A percentile compares a stretch with the other conserved stretches of the same genome.
Evolutionary conservation across 768 basidiomycete genomes (phyloP).

Genomic region (button mushroom (Agaricus bisporus)): DNA sequence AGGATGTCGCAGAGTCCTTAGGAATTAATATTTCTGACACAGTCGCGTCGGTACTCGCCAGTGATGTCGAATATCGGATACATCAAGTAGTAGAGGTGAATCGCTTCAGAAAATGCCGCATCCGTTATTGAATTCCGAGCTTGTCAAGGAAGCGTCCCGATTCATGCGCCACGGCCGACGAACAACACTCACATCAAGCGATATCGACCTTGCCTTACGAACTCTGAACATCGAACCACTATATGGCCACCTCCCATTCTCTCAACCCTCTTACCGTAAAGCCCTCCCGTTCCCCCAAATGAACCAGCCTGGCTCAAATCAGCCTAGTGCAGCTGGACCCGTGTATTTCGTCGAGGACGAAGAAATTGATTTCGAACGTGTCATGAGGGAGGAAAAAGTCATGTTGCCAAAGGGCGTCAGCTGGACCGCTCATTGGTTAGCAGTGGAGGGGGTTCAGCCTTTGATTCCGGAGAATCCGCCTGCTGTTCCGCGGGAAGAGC

Average conservation of each 20-base stretch:
- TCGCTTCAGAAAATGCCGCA: not conserved
- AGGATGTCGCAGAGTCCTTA: slow-evolving; percentile 92
- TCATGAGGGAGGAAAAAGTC: slow-evolving; percentile 82
- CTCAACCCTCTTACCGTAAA: slow-evolving; percentile 56
- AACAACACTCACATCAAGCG: slow-evolving; percentile 82
- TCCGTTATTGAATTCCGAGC: slow-evolving; percentile 1
- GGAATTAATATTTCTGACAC: slow-evolving; percentile 74
- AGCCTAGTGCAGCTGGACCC: slow-evolving; percentile 43
- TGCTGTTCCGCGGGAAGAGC: slow-evolving; percentile 55
- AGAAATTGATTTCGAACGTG: slow-evolving; percentile 93
- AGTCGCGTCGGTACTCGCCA: slow-evolving; percentile 81
- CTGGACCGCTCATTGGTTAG: slow-evolving; percentile 97
- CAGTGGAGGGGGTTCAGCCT: slow-evolving; percentile 96
- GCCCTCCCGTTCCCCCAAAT: slow-evolving; percentile 46
- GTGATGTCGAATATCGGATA: slow-evolving; percentile 94
- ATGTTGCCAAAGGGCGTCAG: slow-evolving; percentile 71
- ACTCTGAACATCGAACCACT: slow-evolving; percentile 95
- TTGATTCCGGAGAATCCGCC: slow-evolving; percentile 95
- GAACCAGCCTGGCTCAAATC: slow-evolving; percentile 13
- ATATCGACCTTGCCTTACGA: slow-evolving; percentile 91
- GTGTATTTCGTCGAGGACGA: slow-evolving; percentile 96
- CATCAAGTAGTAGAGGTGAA: slow-evolving; percentile 90
- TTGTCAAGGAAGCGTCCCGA: slow-evolving; percentile 80
- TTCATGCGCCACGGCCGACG: slow-evolving; percentile 95
- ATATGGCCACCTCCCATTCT: slow-evolving; percentile 74